Percentiles rank a stretch among this genome's conserved stretches.
Evolutionary conservation across 2,329 filamentous ascomycete genomes (phyloP).

Genomic region (Cladobotryum mycophilum): DNA sequence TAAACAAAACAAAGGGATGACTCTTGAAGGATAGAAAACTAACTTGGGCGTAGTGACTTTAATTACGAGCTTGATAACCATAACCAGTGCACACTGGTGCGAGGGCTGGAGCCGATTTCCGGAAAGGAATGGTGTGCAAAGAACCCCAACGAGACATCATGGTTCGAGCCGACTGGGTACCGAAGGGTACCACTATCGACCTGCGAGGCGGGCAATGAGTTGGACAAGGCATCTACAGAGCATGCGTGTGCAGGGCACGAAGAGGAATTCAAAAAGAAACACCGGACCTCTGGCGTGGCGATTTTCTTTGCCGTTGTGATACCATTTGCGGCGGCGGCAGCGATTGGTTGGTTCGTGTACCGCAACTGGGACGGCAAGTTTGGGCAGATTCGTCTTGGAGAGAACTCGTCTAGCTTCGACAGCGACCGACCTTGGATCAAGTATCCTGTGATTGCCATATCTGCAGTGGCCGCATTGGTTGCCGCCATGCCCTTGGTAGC

Average conservation of each 20-base stretch:
- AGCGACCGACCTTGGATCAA: slow-evolving; percentile 71
- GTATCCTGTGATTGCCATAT: slow-evolving; percentile 71
- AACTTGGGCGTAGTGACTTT: slow-evolving; percentile 61
- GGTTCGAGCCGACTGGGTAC: slow-evolving; percentile 81
- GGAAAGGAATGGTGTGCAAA: slow-evolving; percentile 46
- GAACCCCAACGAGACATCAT: slow-evolving; percentile 67
- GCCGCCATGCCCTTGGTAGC: slow-evolving; percentile 64
- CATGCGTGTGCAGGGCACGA: slow-evolving; percentile 70
- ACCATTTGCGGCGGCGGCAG: slow-evolving; percentile 64
- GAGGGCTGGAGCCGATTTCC: slow-evolving; percentile 58
- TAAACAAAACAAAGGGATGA: background rate
- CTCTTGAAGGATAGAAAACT: background rate
- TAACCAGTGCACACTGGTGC: slow-evolving; percentile 70
- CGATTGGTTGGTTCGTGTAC: slow-evolving; percentile 78
- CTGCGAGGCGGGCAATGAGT: slow-evolving; percentile 67
- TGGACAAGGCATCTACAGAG: slow-evolving; percentile 57
- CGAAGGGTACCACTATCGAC: slow-evolving; percentile 85
- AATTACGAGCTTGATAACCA: slow-evolving; percentile 80
- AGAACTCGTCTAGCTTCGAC: slow-evolving; percentile 52
- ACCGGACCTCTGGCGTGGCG: slow-evolving; percentile 61
- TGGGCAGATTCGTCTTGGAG: slow-evolving; percentile 84
- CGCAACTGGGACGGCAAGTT: slow-evolving; percentile 83
- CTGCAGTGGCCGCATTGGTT: slow-evolving; percentile 55
- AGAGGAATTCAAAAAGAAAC: slow-evolving; percentile 69
- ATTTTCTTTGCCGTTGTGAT: slow-evolving; percentile 82